Conservation (phyloP, 108 stramenopile species). For the Stephanodiscus minutulus region DNA sequence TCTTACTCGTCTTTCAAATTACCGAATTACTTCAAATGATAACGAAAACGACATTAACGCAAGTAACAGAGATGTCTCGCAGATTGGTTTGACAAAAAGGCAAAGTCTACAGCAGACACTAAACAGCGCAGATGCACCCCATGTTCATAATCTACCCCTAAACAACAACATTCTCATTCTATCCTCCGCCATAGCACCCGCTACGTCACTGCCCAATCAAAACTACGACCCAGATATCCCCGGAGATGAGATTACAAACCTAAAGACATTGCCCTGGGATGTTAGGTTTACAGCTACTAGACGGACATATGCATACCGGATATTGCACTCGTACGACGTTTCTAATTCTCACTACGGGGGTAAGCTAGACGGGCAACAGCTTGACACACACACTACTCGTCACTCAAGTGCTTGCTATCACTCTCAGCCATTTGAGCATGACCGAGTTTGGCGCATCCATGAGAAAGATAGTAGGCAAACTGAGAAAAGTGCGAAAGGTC, state of each 20-base stretch:
- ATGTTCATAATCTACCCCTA: slow-evolving; percentile 9
- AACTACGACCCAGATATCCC: slow-evolving; percentile 39
- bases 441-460: slow-evolving; percentile 71
- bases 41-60: slow-evolving; percentile 21
- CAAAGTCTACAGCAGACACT: slow-evolving; percentile 6
- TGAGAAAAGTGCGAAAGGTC: slow-evolving; percentile 1
- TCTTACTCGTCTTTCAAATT: slow-evolving; percentile 37
- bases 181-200: slow-evolving; percentile 43
- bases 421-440: slow-evolving; percentile 71
- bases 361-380: too few relatives aligned
- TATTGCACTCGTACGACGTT: slow-evolving; percentile 47
- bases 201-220: slow-evolving; percentile 34
- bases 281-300: slow-evolving; percentile 78
- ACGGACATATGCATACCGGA: slow-evolving; percentile 77
- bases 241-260: slow-evolving; percentile 38
- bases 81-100: slow-evolving; percentile 21
- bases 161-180: slow-evolving; percentile 40
- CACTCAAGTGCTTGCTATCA: slow-evolving; percentile 32
- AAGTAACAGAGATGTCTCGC: slow-evolving; percentile 9
- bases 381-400: neutral
- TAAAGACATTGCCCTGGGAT: slow-evolving; percentile 68
- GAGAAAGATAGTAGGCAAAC: slow-evolving; percentile 10
- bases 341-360: slow-evolving; percentile 11
- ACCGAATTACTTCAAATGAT: neutral
- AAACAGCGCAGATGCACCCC: slow-evolving; percentile 2